Base-by-base conservation (phyloP, 2,329 filamentous ascomycete species). In the Trichoderma harzianum region DNA sequence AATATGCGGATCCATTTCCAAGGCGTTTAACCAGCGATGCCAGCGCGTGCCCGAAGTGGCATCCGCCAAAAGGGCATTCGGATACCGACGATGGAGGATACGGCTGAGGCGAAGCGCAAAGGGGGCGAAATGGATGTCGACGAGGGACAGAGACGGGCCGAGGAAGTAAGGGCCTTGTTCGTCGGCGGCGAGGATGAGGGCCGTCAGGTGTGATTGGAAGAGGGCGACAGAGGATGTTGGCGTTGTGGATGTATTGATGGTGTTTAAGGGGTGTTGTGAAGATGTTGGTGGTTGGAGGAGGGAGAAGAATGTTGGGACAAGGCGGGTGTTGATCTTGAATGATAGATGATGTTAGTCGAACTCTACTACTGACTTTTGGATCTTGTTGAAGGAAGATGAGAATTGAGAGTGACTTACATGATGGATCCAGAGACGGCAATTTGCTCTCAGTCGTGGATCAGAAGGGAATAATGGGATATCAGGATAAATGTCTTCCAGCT, bases 371-470 rank as follows among this genome's bases (percentile, higher is more conserved):
- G 12, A 6, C 1, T 16, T 28, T 12, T 30, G 14, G 6, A 6
- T 36, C 12, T 7, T 24, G 7, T n/a, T 10, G 0, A 7, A 30
- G 8, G 55, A 12, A 26, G 34, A 61, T 18, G 57, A 16, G 57
- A 11, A 4, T 11, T 51, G 11, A 5, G 3, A 10, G 10, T 26
- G 32, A 79, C 88, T 80, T 82, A 93, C 90, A 83, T 96, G 93
- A 75, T 95, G 92, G 30, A 90, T 87, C 94, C 94, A 97, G 11
- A 96, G 82, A 57, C 94, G 89, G 72, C 90, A 93, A 70, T 92
- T 89, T 2, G 94, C 94, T 75, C 90, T 89, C 16, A 90, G 80
- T 76, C 91, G 90, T 1, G 92, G 85, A 77, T 86, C 87, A 0
- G 85, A 83, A 1, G 93, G 93, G 32, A 94, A 84, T 8, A 97